Evolutionary conservation across 2,329 filamentous ascomycete species (phyloP), one percentile per base, ranked within the genome.

Genomic region (Xylariales sp.): DNA sequence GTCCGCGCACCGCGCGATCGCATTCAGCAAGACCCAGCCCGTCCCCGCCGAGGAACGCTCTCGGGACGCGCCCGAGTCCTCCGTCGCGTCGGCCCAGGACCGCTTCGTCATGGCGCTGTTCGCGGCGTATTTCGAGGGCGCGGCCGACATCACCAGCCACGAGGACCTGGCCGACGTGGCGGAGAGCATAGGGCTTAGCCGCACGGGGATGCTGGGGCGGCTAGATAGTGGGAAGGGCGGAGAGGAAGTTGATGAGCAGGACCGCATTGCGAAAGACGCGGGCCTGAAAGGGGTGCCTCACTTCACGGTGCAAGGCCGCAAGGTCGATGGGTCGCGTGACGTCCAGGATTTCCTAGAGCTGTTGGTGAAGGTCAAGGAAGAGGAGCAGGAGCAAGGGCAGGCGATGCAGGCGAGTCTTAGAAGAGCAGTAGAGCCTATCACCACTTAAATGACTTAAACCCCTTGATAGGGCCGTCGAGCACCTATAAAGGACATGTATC

Each of bases 1-100:
- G 34, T 64, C 68, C 14, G 65, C 65, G 49, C 65, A 70, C 46
- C 54, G 62, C 12, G 74, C 76, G 4, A 72, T 69, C 9, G 75
- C 74, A 12, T 68, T 78, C 7, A 67, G 75, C 62, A 52, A 48
- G 48, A 49, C 8, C 1, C 39, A 36, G 14, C 5, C 39, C 39
- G 36, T 23, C 23, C 23, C 23, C 23, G 8, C 5, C 32, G 8
- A 34, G 5, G 32, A 34, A 8, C 5, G 32, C 8, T 34, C 32
- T 8, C 32, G 8, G 32, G 32, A 34, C 16, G 9, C 12, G 16
- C 3, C 45, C 45, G 3, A n/a, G 10, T 14, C 43, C 8, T 14
- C 5, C 7, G 7, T 45, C 32, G 18, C 16, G 2, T 18, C 52
- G 6, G 12, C 41, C 4, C 68, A 70, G 3, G 58, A 70, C 49